Conservation (phyloP, 148 eudicot species). For the Spergularia marina region DNA sequence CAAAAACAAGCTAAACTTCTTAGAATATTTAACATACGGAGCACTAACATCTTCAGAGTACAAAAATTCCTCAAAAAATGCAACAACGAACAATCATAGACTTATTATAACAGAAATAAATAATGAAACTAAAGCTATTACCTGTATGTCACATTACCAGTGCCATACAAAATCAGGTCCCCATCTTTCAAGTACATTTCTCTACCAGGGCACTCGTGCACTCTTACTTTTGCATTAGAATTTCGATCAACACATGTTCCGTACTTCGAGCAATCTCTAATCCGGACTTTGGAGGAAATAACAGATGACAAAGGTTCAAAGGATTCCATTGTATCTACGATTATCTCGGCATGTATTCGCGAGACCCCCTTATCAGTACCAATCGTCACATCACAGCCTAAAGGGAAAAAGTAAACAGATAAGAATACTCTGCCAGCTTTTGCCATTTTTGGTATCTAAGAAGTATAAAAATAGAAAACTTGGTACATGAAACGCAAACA, state of each 20-base stretch:
- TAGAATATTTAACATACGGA: neutral
- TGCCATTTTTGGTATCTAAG: neutral
- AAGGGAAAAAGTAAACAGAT: conserved; percentile 8
- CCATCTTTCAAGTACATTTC: conserved; percentile 65
- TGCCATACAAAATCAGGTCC: conserved; percentile 82
- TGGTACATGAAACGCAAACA: too few relatives aligned
- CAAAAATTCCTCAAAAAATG: neutral
- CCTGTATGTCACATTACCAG: conserved; percentile 87
- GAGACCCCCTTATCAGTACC: conserved; percentile 87
- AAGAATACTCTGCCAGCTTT: neutral
- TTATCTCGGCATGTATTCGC: conserved; percentile 84
- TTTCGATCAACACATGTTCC: conserved; percentile 63
- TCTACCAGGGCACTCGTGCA: conserved; percentile 74
- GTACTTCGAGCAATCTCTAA: conserved; percentile 89
- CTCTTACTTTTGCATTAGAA: conserved; percentile 50
- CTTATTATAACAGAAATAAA: neutral
- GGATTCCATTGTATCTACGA: conserved; percentile 65
- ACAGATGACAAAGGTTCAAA: conserved; percentile 40
- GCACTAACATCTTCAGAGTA: neutral
- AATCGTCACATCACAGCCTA: conserved; percentile 85
- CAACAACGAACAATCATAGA: neutral
- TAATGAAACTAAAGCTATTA: conserved; percentile 23
- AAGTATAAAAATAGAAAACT: too few relatives aligned
- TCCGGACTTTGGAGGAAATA: conserved; percentile 46
- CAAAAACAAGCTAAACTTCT: neutral